Conservation (phyloP, 352 stramenopile species). For the Phytophthora pseudosyringae region DNA sequence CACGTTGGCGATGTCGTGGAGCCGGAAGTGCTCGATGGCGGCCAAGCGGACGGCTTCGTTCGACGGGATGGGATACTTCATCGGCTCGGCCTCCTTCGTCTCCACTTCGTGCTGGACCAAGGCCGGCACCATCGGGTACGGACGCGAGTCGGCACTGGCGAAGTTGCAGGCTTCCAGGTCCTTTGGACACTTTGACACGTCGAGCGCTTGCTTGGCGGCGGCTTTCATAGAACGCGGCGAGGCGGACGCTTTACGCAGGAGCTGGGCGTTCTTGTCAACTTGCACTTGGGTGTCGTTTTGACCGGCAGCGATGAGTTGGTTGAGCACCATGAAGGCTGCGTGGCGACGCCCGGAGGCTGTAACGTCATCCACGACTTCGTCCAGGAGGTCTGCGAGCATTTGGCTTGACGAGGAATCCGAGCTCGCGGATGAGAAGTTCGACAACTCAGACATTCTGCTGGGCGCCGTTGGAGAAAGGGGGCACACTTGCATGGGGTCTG, state of each 20-base stretch:
- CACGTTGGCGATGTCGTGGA: slow-evolving; percentile 31
- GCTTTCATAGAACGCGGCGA: background rate
- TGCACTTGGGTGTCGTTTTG: slow-evolving; percentile 22
- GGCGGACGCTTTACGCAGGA: slow-evolving; percentile 5
- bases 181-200: slow-evolving; percentile 26
- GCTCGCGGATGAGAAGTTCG: slow-evolving; percentile 1
- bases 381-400: slow-evolving; percentile 25
- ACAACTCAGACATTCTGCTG: background rate
- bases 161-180: slow-evolving; percentile 35
- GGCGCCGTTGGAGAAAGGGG: slow-evolving; percentile 4
- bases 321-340: slow-evolving; percentile 29
- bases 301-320: slow-evolving; percentile 25
- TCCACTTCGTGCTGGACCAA: slow-evolving; percentile 1
- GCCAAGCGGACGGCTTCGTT: slow-evolving; percentile 37
- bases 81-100: background rate
- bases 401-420: slow-evolving; percentile 18
- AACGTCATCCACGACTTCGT: slow-evolving; percentile 20
- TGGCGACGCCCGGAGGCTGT: slow-evolving; percentile 6
- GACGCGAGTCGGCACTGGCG: slow-evolving; percentile 27
- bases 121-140: slow-evolving; percentile 35
- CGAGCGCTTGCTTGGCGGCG: slow-evolving; percentile 21
- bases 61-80: slow-evolving; percentile 36
- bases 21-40: slow-evolving; percentile 28
- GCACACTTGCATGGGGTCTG: background rate
- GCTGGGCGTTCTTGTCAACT: slow-evolving; percentile 15